Percentiles rank a stretch among this genome's conserved stretches.
Evolutionary conservation across 306 rosid genomes (phyloP).

Genomic region (Elaeagnus macrophylla): DNA sequence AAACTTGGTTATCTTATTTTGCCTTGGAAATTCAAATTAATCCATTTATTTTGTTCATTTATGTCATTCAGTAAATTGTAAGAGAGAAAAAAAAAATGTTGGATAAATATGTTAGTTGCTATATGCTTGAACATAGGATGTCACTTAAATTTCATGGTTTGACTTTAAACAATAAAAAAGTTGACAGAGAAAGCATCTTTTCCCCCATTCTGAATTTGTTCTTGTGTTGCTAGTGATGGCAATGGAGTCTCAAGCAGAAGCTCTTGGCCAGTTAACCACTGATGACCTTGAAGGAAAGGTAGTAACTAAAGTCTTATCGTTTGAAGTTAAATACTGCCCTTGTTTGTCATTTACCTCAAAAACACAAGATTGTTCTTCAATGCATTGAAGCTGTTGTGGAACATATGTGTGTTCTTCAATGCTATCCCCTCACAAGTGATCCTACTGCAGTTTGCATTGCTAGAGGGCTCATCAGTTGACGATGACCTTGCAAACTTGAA

Average conservation of each 20-base stretch:
- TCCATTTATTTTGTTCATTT: too few relatives aligned
- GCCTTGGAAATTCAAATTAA: too few relatives aligned
- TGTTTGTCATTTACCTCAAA: background rate
- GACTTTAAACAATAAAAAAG: background rate
- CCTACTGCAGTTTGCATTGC: conserved; percentile 71
- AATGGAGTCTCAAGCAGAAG: conserved; percentile 97
- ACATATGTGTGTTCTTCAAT: background rate
- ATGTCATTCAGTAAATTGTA: too few relatives aligned
- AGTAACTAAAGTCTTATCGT: background rate
- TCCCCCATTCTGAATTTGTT: conserved; percentile 12
- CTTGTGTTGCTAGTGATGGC: conserved; percentile 52
- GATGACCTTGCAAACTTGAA: conserved; percentile 40
- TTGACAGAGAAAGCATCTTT: background rate
- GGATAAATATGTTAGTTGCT: too few relatives aligned
- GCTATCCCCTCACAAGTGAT: background rate
- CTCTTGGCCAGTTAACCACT: conserved; percentile 80
- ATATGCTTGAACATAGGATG: too few relatives aligned
- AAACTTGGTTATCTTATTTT: too few relatives aligned
- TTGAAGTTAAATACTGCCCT: background rate
- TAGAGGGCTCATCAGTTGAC: conserved; percentile 79
- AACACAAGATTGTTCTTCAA: background rate
- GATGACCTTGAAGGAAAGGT: conserved; percentile 97
- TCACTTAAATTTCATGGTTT: too few relatives aligned
- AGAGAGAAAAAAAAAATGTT: too few relatives aligned
- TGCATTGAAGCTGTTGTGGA: background rate